Evolutionary conservation across 2,329 filamentous ascomycete species (phyloP), one percentile per base, ranked within the genome.

Genomic region (Aspergillus fructus): DNA sequence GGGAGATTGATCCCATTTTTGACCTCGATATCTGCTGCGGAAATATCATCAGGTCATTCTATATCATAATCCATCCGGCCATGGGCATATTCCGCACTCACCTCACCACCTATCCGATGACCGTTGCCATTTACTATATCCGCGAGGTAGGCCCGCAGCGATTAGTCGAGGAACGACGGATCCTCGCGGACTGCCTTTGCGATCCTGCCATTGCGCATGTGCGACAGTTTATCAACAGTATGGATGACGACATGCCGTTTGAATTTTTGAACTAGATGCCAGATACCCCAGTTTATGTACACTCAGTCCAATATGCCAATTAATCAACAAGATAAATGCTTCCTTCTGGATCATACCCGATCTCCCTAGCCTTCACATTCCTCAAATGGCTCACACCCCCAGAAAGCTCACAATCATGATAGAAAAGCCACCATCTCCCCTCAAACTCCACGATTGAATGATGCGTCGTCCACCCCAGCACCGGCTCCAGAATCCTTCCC

Each of bases 391-490:
- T 85, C 52, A 89, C 84, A 0, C 88, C 88, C 15, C 81, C 79
- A 53, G 86, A 89, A 55, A 91, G 71, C 68, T 85, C 83, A 59
- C 85, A 85, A 75, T 92, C 89, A 69, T 92, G 89, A 70, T 91
- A 86, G 71, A 92, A 92, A 56, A 93, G 71, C 73, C 85, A 92
- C 84, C 89, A 91, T 62, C 81, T 83, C 4, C 83, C 87, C 73
- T 84, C 71, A 68, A 89, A 90, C 78, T 91, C 88, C 9, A 88
- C 87, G 63, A 93, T 88, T 3, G 86, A 89, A 71, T 92, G 89
- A 74, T 92, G 89, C 54, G 89, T 93, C 43, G 89, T 92, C 89
- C 89, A 93, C 1, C 89, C 89, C 24, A 89, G 72, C 5, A 93
- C 89, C 0, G 89, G 89, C 78, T 91, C 88, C 49, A 93, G 71